Evolutionary conservation across 192 early-diverging fungal species (phyloP).

Genomic region (Linnemannia hyalina): DNA sequence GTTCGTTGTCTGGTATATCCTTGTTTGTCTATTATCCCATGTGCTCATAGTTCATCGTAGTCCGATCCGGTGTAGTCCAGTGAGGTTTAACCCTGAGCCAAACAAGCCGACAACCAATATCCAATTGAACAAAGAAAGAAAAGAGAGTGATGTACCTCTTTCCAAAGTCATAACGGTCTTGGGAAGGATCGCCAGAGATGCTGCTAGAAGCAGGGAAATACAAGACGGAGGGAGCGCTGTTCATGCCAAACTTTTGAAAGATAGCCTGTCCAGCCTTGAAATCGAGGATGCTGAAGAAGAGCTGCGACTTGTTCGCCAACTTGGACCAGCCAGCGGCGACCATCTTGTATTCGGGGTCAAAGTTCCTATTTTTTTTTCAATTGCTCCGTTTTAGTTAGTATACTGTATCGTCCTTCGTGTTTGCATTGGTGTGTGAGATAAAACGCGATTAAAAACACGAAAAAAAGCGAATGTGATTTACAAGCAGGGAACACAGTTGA

Average conservation of each 20-base stretch:
- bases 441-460: conserved; percentile 1
- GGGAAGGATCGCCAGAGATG: conserved; percentile 35
- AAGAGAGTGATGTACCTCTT: conserved; percentile 53
- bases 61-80: too few relatives aligned
- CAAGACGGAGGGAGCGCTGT: conserved; percentile 75
- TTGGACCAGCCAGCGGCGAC: conserved; percentile 71
- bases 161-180: conserved; percentile 73
- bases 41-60: too few relatives aligned
- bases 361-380: conserved; percentile 64
- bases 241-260: conserved; percentile 73
- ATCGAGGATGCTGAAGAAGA: conserved; percentile 78
- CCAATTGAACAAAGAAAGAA: too few relatives aligned
- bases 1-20: too few relatives aligned
- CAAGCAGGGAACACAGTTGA: conserved; percentile 83
- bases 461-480: conserved; percentile 32
- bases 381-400: neutral
- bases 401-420: neutral
- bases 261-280: conserved; percentile 75
- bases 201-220: conserved; percentile 74
- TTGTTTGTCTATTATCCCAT: too few relatives aligned
- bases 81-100: too few relatives aligned
- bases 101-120: neutral
- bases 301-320: conserved; percentile 49
- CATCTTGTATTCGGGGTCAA: conserved; percentile 76
- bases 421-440: neutral